phyloP scores from a whole-genome alignment of 208 protist species.

The Wallacemonas sp. region DNA sequence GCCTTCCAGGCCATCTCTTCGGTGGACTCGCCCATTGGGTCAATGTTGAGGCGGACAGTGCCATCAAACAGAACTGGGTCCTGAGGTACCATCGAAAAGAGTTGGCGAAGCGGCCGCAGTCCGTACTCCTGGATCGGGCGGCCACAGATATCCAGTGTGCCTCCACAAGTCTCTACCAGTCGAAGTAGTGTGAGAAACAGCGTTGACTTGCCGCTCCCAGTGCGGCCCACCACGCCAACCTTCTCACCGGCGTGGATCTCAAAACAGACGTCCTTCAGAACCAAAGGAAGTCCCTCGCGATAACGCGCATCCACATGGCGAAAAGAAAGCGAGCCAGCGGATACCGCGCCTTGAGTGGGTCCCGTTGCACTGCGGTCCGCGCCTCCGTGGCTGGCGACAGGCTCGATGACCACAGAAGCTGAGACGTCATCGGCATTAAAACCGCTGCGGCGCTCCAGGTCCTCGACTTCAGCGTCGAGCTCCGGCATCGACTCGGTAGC shows the following conservation, averaged over 20 bases:
- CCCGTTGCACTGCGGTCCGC: background rate
- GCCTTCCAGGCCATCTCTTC: slow-evolving; percentile 34
- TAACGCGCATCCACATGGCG: slow-evolving; percentile 76
- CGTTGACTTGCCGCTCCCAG: slow-evolving; percentile 87
- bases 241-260: slow-evolving; percentile 68
- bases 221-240: slow-evolving; percentile 81
- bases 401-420: slow-evolving; percentile 23
- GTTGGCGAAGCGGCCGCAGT: slow-evolving; percentile 53
- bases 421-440: background rate
- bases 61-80: slow-evolving; percentile 83
- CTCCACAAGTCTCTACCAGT: slow-evolving; percentile 61
- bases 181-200: slow-evolving; percentile 76
- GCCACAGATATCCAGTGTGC: slow-evolving; percentile 48
- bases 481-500: slow-evolving; percentile 43
- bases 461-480: slow-evolving; percentile 25
- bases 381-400: background rate
- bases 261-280: slow-evolving; percentile 61
- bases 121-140: slow-evolving; percentile 32
- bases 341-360: background rate
- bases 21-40: slow-evolving; percentile 46
- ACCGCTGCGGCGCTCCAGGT: slow-evolving; percentile 9
- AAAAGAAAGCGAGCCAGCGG: slow-evolving; percentile 56
- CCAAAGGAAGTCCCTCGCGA: slow-evolving; percentile 52
- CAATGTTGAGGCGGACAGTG: slow-evolving; percentile 73
- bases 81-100: slow-evolving; percentile 85